Evolutionary conservation across 2,329 filamentous ascomycete species (phyloP).

Genomic region (Fusarium buxicola): DNA sequence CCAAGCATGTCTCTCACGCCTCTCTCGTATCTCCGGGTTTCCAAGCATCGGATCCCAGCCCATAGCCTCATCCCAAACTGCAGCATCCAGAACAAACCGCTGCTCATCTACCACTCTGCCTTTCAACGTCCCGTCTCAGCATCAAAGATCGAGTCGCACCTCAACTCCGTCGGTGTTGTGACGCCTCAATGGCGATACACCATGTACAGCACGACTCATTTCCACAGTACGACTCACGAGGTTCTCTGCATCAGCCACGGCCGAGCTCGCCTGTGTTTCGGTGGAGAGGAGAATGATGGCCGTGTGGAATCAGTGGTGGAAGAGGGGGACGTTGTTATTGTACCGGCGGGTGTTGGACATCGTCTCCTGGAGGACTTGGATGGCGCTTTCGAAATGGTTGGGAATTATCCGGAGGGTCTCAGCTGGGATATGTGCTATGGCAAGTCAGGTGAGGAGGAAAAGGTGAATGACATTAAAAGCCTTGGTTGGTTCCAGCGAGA

Average conservation of each 20-base stretch:
- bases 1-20: conserved; percentile 21
- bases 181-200: conserved; percentile 74
- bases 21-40: conserved; percentile 65
- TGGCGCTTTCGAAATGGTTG: conserved; percentile 73
- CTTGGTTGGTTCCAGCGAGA: conserved; percentile 32
- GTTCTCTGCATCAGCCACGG: conserved; percentile 71
- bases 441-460: conserved; percentile 54
- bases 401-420: conserved; percentile 68
- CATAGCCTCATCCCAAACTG: conserved; percentile 72
- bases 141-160: conserved; percentile 66
- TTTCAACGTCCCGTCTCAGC: conserved; percentile 60
- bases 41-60: conserved; percentile 68
- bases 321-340: conserved; percentile 71
- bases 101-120: conserved; percentile 73
- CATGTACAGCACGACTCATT: conserved; percentile 75
- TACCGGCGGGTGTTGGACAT: conserved; percentile 75
- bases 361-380: conserved; percentile 67
- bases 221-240: conserved; percentile 75
- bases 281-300: conserved; percentile 69
- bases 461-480: conserved; percentile 20
- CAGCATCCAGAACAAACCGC: conserved; percentile 69
- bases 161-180: conserved; percentile 65
- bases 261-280: conserved; percentile 72
- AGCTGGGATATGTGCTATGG: conserved; percentile 82
- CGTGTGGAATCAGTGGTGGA: conserved; percentile 66